A percentile compares a stretch with the other conserved stretches of the same genome.
Conservation (phyloP, 768 basidiomycete genomes). For the Hebeloma cylindrosporum region DNA sequence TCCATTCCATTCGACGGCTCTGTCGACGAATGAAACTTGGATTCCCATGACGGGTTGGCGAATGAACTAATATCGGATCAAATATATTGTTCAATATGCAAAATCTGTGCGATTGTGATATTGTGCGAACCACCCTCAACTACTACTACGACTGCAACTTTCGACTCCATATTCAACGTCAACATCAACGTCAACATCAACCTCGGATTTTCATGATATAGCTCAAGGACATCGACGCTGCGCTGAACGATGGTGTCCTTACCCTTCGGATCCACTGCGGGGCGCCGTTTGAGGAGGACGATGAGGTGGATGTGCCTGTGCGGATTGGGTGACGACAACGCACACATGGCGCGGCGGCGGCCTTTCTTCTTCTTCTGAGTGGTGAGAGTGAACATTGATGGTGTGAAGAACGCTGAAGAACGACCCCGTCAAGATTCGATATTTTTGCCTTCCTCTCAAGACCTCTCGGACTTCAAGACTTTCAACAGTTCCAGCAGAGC, state of each 20-base stretch:
- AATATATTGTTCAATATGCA: not conserved
- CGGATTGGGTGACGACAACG: no score
- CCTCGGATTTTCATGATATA: constrained; percentile 20
- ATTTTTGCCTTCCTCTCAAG: no score
- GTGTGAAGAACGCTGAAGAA: no score
- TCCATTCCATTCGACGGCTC: not conserved
- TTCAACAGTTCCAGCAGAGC: no score
- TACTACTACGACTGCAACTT: not conserved
- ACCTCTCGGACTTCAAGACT: no score
- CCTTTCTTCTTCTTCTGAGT: no score
- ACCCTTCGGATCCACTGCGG: constrained; percentile 55
- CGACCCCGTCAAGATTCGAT: no score
- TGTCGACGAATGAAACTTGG: not conserved
- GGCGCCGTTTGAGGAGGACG: constrained; percentile 41
- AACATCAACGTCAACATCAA: constrained; percentile 10
- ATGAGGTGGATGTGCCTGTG: constrained; percentile 51
- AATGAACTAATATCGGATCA: not conserved
- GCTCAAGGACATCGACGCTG: constrained; percentile 54
- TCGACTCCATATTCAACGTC: constrained; percentile 7
- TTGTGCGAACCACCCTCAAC: no score
- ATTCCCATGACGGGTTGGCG: not conserved
- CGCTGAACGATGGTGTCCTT: constrained; percentile 62
- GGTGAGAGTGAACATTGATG: no score
- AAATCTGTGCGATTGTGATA: not conserved
- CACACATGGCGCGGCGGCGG: no score